phyloP scores from a whole-genome alignment of 2,329 filamentous ascomycete genomes.

The Monilinia vaccinii-corymbosi region DNA sequence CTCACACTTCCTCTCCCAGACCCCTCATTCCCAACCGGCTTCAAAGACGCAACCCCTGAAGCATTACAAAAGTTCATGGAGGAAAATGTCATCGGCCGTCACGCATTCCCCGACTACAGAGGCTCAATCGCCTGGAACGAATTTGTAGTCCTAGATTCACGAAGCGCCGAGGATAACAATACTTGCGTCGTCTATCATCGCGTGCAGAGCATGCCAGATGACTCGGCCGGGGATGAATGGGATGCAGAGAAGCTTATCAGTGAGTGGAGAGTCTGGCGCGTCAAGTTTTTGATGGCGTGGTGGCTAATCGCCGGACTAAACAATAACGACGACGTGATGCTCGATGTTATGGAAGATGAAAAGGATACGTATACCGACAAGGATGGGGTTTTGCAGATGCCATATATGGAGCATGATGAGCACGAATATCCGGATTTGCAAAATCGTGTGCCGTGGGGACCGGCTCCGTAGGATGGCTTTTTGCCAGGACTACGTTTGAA shows the following conservation, averaged over 20 bases:
- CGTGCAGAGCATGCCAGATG: not conserved
- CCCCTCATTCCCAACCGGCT: not conserved
- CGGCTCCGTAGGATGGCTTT: not conserved
- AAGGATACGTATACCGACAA: not conserved
- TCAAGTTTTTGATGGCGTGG: constrained; percentile 1
- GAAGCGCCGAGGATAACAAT: not conserved
- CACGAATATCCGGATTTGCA: not conserved
- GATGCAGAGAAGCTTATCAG: not conserved
- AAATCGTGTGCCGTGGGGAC: not conserved
- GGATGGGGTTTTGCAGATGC: not conserved
- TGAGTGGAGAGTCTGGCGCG: not conserved
- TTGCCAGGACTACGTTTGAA: not conserved
- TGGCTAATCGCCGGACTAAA: not conserved
- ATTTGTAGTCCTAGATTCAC: not conserved
- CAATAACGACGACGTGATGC: not conserved
- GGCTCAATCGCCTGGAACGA: not conserved
- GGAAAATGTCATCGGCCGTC: not conserved
- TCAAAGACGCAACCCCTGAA: not conserved
- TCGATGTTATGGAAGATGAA: not conserved
- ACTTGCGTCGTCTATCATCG: not conserved
- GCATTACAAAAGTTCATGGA: not conserved
- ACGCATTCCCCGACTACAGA: not conserved
- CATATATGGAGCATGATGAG: constrained; percentile 1
- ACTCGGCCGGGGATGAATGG: not conserved
- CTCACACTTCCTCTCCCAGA: not conserved